A percentile compares a stretch with the other conserved stretches of the same genome.
These are phyloP conservation scores for Xylariaceae sp. DNA, from an alignment of 2,329 filamentous ascomycete genomes.

Conservation along the genomic window DNA sequence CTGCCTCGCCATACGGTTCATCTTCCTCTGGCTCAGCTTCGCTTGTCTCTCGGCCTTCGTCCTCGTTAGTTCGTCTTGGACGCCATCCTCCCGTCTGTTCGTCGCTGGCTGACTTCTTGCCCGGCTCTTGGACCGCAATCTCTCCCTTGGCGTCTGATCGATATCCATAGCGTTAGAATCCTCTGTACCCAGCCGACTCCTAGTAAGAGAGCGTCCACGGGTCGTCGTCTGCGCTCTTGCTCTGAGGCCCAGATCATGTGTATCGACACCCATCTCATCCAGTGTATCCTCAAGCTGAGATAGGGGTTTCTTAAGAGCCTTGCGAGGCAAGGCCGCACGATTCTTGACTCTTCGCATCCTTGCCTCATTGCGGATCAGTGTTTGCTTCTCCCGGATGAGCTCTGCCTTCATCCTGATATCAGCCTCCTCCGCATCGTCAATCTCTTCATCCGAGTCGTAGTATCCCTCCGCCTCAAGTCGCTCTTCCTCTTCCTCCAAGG, in stretches of 20 bases:
- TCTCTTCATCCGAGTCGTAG: slow-evolving; percentile 82
- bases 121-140: slow-evolving; percentile 74
- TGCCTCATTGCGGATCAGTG: slow-evolving; percentile 89
- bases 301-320: slow-evolving; percentile 76
- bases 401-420: slow-evolving; percentile 91
- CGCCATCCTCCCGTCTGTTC: slow-evolving; percentile 77
- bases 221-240: slow-evolving; percentile 68
- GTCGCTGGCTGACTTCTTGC: slow-evolving; percentile 61
- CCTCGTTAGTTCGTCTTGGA: slow-evolving; percentile 67
- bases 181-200: slow-evolving; percentile 64
- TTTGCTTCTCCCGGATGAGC: slow-evolving; percentile 91
- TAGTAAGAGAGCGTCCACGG: slow-evolving; percentile 71
- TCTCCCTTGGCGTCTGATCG: slow-evolving; percentile 59
- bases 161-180: slow-evolving; percentile 78
- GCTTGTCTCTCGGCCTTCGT: slow-evolving; percentile 82
- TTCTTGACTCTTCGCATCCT: slow-evolving; percentile 99
- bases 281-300: slow-evolving; percentile 86
- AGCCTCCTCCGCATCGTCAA: slow-evolving; percentile 87
- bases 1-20: slow-evolving; percentile 96
- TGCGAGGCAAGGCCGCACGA: slow-evolving; percentile 87
- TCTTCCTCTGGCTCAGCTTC: slow-evolving; percentile 95
- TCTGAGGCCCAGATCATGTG: slow-evolving; percentile 71
- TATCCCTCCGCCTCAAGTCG: slow-evolving; percentile 87
- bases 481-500: slow-evolving; percentile 94
- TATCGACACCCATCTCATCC: slow-evolving; percentile 83